phyloP scores from a whole-genome alignment of 148 eudicot species.

The Selenicereus undatus region DNA sequence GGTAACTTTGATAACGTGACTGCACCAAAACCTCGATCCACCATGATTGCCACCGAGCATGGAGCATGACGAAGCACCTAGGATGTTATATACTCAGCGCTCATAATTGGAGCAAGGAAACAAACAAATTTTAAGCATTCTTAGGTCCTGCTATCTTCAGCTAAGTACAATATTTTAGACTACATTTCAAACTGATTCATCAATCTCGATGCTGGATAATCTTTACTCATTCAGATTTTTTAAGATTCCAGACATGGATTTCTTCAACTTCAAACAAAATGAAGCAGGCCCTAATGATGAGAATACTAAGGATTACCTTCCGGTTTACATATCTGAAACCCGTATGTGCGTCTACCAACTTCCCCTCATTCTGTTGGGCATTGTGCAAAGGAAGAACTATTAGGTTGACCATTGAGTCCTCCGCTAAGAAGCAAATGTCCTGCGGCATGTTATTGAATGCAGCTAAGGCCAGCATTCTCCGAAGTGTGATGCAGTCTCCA shows the following conservation, averaged over 20 bases:
- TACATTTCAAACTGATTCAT: too few relatives aligned
- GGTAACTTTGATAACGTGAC: constrained; percentile 37
- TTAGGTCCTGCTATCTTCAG: too few relatives aligned
- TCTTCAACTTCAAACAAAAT: not conserved
- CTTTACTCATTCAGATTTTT: not conserved
- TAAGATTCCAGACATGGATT: not conserved
- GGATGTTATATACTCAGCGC: not conserved
- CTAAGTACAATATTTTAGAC: too few relatives aligned
- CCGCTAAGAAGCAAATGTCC: constrained; percentile 62
- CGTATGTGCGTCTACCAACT: constrained; percentile 39
- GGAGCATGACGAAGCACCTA: constrained; percentile 82
- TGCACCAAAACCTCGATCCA: constrained; percentile 81
- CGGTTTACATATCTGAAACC: constrained; percentile 81
- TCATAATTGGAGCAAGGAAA: not conserved
- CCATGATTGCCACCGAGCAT: constrained; percentile 81
- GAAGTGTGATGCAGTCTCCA: constrained; percentile 48
- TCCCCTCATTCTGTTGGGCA: constrained; percentile 38
- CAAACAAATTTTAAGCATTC: not conserved
- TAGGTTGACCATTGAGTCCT: constrained; percentile 53
- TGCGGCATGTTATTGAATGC: constrained; percentile 71
- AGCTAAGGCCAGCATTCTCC: constrained; percentile 58
- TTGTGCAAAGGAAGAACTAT: constrained; percentile 79
- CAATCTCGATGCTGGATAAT: not conserved
- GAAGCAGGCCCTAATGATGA: not conserved
- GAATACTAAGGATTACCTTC: constrained; percentile 49